Conservation (phyloP, 2,329 filamentous ascomycete genomes). For the Aureobasidium sp. region DNA sequence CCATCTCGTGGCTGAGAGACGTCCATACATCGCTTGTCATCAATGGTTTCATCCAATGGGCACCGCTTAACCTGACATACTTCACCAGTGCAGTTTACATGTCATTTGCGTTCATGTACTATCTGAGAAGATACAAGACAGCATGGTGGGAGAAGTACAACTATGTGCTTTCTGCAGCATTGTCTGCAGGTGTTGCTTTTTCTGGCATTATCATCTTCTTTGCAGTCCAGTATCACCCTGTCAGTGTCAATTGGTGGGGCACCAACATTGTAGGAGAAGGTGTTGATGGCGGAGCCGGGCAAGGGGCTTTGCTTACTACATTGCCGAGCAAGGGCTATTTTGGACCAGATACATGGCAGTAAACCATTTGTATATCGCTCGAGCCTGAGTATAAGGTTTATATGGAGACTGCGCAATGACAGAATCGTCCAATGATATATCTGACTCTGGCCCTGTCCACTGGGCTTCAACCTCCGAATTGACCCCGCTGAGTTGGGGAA, state of each 20-base stretch:
- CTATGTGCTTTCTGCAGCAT: conserved; percentile 38
- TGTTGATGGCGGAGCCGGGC: conserved; percentile 15
- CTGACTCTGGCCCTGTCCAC: too few relatives aligned
- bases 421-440: too few relatives aligned
- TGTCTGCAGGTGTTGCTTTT: conserved; percentile 37
- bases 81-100: conserved; percentile 17
- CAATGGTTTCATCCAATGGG: conserved; percentile 16
- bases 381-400: too few relatives aligned
- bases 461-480: too few relatives aligned
- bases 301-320: neutral
- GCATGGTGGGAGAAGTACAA: conserved; percentile 88
- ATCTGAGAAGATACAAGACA: conserved; percentile 59
- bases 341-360: conserved; percentile 1
- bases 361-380: neutral
- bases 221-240: conserved; percentile 47
- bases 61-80: conserved; percentile 18
- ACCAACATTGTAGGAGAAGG: conserved; percentile 50
- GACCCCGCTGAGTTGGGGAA: too few relatives aligned
- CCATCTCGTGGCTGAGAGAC: neutral
- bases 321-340: conserved; percentile 1
- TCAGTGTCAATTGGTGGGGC: conserved; percentile 75
- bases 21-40: conserved; percentile 17
- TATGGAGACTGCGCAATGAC: too few relatives aligned
- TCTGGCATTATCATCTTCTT: conserved; percentile 40
- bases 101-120: conserved; percentile 60